Evolutionary conservation across 345 rosid genomes (phyloP), one percentile per base, ranked within the genome.

Genomic region (Gossypium turneri): DNA sequence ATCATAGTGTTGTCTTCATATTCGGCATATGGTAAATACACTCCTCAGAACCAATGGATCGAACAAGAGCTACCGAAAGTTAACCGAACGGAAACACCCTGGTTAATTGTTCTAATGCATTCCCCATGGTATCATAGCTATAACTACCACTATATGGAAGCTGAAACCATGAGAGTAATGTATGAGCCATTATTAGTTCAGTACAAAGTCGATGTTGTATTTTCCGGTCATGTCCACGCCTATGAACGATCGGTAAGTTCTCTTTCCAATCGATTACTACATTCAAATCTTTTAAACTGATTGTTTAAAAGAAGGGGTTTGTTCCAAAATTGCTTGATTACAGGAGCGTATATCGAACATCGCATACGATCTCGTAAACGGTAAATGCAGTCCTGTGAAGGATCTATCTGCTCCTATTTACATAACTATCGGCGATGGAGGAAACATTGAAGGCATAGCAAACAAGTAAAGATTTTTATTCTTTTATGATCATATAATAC

Each of bases 161-260:
- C 96, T 0, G 98, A 94, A 81, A 87, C 85, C 80, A 94, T 94
- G 98, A 89, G 98, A 66, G 98, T 92, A 22, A 87, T 94, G 90
- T 94, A 16, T 19, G 97, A 94, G 75, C 20, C 82, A 1, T 94
- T 94, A 96, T 85, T 94, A 1, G 91, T 94, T 59, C 47, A 85
- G 64, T 63, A 86, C 88, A 92, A 90, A 77, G 96, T 94, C 10
- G 98, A 92, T 79, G 86, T 92, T 17, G 96, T 94, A 61, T 90
- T 92, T 73, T 84, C 97, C 10, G 98, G 98, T 12, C 97, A 94
- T 19, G 98, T 94, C 73, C 98, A 94, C 27, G 98, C 92, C 72
- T 94, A 94, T 56, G 98, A 94, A 79, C 82, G 98, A 87, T 89
- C 97, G 8, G 98, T 92, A 87, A 89, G 98, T 79, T 0, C 15